Percentiles rank a stretch among this genome's conserved stretches.
These are phyloP conservation scores for Phycomyces nitens DNA, from an alignment of 192 early-diverging fungal species.

Conservation along the genomic window DNA sequence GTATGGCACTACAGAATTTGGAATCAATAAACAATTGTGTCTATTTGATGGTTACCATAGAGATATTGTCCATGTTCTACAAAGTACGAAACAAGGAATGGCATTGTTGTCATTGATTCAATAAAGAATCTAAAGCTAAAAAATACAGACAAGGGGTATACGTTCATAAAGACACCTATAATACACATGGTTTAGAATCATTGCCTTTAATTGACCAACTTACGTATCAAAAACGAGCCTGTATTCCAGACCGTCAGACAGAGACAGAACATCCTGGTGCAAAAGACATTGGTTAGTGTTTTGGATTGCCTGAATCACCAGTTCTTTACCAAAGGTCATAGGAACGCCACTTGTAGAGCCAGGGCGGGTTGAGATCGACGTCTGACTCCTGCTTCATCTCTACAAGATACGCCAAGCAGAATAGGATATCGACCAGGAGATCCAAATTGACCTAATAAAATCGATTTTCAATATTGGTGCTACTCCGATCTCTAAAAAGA, in stretches of 20 bases:
- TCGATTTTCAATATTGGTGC: neutral
- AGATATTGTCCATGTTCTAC: slow-evolving; percentile 43
- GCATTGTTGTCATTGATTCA: slow-evolving; percentile 49
- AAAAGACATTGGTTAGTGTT: neutral
- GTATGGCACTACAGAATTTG: slow-evolving; percentile 46
- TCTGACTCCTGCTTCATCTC: slow-evolving; percentile 46
- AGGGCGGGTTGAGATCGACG: slow-evolving; percentile 37
- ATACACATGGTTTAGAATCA: neutral
- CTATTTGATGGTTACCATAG: slow-evolving; percentile 29
- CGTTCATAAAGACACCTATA: slow-evolving; percentile 21
- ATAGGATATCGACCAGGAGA: slow-evolving; percentile 49
- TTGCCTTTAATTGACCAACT: neutral
- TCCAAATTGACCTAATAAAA: slow-evolving; percentile 48
- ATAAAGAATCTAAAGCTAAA: slow-evolving; percentile 46
- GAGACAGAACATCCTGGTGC: slow-evolving; percentile 21
- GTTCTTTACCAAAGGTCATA: slow-evolving; percentile 37
- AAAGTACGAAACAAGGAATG: slow-evolving; percentile 49
- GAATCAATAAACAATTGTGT: neutral
- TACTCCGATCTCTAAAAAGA: neutral
- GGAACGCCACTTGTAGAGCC: slow-evolving; percentile 53
- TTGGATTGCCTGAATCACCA: neutral
- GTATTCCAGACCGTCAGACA: slow-evolving; percentile 30
- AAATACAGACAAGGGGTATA: slow-evolving; percentile 28
- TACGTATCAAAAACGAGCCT: slow-evolving; percentile 32
- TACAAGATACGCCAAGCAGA: slow-evolving; percentile 58